A percentile compares a stretch with the other conserved stretches of the same genome.
Evolutionary conservation across 2,329 filamentous ascomycete species (phyloP).

Genomic region (Rutstroemia sp.): DNA sequence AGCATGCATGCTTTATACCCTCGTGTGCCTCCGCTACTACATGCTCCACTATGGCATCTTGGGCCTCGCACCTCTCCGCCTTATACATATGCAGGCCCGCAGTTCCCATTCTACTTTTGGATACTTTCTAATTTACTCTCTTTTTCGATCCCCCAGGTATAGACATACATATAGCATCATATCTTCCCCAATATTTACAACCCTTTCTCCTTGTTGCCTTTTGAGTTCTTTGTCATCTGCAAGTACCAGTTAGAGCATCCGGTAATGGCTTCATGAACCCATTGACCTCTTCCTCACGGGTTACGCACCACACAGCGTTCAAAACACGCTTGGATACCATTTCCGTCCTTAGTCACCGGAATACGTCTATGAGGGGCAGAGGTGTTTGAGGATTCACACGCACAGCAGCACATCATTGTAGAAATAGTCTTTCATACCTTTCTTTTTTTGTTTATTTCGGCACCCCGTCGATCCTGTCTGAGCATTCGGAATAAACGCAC

Average conservation of each 20-base stretch:
- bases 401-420: background rate
- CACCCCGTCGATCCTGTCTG: background rate
- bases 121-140: background rate
- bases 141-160: background rate
- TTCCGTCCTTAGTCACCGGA: background rate
- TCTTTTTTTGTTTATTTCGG: background rate
- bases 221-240: constrained; percentile 6
- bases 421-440: background rate
- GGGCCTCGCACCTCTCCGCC: background rate
- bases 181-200: background rate
- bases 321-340: constrained; percentile 2
- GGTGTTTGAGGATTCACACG: background rate
- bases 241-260: constrained; percentile 6
- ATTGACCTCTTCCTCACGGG: constrained; percentile 7
- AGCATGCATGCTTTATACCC: background rate
- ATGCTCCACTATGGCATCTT: background rate
- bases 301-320: constrained; percentile 15
- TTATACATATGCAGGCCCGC: constrained; percentile 8
- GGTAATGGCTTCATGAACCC: constrained; percentile 18
- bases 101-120: constrained; percentile 1
- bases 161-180: background rate
- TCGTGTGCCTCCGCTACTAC: background rate
- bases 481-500: background rate
- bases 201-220: background rate
- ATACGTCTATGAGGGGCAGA: background rate